These are phyloP conservation scores for Vaccinium macrocarpon DNA, from an alignment of 148 eudicot species.

Conservation along the genomic window DNA sequence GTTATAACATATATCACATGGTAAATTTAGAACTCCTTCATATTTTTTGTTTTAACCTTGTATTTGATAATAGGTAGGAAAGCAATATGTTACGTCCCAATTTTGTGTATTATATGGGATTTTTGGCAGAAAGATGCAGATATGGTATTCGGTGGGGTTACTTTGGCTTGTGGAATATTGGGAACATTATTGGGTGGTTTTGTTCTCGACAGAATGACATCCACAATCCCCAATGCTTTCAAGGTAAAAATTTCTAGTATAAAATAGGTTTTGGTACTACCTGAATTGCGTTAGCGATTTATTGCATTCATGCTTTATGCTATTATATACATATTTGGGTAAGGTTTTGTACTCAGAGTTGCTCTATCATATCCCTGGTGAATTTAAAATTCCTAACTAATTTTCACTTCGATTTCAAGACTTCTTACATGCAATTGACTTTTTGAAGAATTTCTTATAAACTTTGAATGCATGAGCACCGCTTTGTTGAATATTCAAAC, in stretches of 20 bases:
- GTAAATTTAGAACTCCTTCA: constrained; percentile 34
- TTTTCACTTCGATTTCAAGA: neutral
- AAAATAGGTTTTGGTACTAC: neutral
- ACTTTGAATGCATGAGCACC: neutral
- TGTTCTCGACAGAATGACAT: constrained; percentile 62
- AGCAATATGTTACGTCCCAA: neutral
- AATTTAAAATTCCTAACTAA: neutral
- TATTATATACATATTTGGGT: neutral
- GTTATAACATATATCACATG: constrained; percentile 84
- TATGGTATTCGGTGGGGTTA: constrained; percentile 78
- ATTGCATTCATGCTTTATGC: neutral
- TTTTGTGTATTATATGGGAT: constrained; percentile 3
- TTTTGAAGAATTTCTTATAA: neutral
- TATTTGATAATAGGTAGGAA: too few species aligned
- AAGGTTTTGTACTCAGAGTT: neutral
- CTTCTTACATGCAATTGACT: neutral
- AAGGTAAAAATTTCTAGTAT: constrained; percentile 44
- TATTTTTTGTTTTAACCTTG: neutral
- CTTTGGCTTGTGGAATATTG: constrained; percentile 72
- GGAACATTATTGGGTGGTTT: constrained; percentile 88
- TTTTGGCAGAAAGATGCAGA: constrained; percentile 69
- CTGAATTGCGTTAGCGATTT: neutral
- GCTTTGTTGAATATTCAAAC: neutral
- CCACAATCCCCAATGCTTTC: constrained; percentile 86
- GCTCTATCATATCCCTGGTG: neutral